A percentile compares a stretch with the other conserved stretches of the same genome.
These are phyloP conservation scores for Perkinsus olseni DNA, from an alignment of 169 alveolate species.

Conservation along the genomic window DNA sequence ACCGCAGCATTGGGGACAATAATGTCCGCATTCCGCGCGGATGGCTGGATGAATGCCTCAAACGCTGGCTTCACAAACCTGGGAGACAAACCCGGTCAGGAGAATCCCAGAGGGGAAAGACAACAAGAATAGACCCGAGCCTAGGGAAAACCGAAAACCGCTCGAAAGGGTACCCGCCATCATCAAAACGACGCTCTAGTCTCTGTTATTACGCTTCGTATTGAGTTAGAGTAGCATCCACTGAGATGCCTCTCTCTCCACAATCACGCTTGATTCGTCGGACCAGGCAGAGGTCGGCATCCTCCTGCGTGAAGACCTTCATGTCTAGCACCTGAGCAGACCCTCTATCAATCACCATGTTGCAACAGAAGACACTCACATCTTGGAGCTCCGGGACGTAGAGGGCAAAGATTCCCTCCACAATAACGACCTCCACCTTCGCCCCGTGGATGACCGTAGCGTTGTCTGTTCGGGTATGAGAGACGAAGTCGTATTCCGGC, in stretches of 20 bases:
- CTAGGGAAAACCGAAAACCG: too few relatives aligned
- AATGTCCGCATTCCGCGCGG: constrained; percentile 58
- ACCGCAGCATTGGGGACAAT: constrained; percentile 35
- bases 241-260: constrained; percentile 2
- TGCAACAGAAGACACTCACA: neutral
- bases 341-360: neutral
- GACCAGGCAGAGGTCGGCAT: constrained; percentile 65
- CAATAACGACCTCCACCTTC: constrained; percentile 36
- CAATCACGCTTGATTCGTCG: constrained; percentile 47
- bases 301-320: constrained; percentile 63
- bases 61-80: constrained; percentile 28
- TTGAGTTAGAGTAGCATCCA: neutral
- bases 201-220: neutral
- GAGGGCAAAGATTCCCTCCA: constrained; percentile 67
- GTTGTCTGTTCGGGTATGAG: neutral
- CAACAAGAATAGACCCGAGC: too few relatives aligned
- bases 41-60: constrained; percentile 58
- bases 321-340: constrained; percentile 31
- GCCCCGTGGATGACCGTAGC: neutral
- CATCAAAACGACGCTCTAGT: too few relatives aligned
- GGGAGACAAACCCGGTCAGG: neutral
- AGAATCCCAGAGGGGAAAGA: neutral
- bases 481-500: neutral
- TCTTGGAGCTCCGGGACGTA: constrained; percentile 56
- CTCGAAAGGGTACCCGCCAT: too few relatives aligned